Base-by-base conservation (phyloP, 2,329 filamentous ascomycete genomes). In the Trichoderma sp. region DNA sequence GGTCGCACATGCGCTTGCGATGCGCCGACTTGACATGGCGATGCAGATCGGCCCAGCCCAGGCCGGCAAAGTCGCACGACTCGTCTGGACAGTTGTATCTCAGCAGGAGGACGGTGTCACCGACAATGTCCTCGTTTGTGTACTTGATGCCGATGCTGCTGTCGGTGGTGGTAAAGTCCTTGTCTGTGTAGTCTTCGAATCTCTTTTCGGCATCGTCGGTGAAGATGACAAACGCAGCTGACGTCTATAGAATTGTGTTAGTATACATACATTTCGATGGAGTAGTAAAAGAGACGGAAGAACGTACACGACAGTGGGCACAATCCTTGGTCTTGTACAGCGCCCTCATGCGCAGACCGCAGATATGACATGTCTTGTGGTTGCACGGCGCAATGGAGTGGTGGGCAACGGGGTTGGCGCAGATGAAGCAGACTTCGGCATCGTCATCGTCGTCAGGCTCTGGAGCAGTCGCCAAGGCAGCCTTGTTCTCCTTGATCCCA, bases 251-350 rank as follows among this genome's bases (percentile, higher is more conserved):
- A 32, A 39, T 4, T 23, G n/a, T 30, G 20, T 59, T 43, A 66
- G 61, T 17, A 66, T 36, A 32, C n/a, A 66, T 36, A 32, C n/a
- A n/a, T 39, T 39, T 39, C 36, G 13, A 74, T 80, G 76, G 78
- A 75, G 2, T 4, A n/a, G 64, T 20, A 15, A 3, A 47, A 47
- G 17, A 15, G 15, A 12, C 64, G 43, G 59, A 17, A 39, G 57
- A 32, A 85, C 91, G 76, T 86, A 95, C 93, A 78, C 96, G 88
- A 80, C 96, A 99, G 81, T 98, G 95, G n/a, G 95, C 93, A 82
- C 96, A 99, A 74, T 95, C 93, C 81, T 97, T 97, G 73, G 91
- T 97, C 85, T 98, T 98, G 83, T 98, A 99, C 58, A 99, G 84
- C 1, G 95, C 96, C 76, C 96, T 89, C 88, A 98, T 89, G 72